phyloP scores from a whole-genome alignment of 2,329 filamentous ascomycete species.

The Fusarium sp. region DNA sequence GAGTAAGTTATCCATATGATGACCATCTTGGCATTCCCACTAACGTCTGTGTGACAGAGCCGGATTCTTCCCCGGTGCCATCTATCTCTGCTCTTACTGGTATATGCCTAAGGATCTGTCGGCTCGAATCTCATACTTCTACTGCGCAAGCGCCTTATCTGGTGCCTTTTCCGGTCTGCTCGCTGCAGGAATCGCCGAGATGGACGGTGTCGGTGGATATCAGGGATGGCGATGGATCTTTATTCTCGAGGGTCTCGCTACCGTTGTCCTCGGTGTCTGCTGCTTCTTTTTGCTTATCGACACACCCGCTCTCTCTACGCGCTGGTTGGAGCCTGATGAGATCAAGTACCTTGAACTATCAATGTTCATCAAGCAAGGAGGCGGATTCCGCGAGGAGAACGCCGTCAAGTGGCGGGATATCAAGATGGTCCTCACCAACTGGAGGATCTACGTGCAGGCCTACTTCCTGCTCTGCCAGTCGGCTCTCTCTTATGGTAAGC shows the following conservation, averaged over 20 bases:
- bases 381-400: conserved; percentile 43
- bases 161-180: conserved; percentile 81
- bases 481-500: conserved; percentile 47
- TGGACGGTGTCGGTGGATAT: conserved; percentile 72
- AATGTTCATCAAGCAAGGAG: conserved; percentile 54
- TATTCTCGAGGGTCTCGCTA: conserved; percentile 49
- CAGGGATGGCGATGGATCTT: conserved; percentile 51
- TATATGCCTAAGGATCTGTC: conserved; percentile 83
- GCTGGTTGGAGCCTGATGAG: conserved; percentile 52
- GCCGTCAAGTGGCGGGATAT: conserved; percentile 45
- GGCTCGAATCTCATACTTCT: conserved; percentile 82
- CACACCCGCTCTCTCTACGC: conserved; percentile 53
- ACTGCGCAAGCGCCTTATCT: conserved; percentile 82
- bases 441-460: conserved; percentile 51
- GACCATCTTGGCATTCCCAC: background rate
- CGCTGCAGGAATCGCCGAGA: conserved; percentile 76
- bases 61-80: conserved; percentile 79
- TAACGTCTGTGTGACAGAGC: conserved; percentile 54
- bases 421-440: conserved; percentile 49
- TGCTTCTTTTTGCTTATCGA: conserved; percentile 65
- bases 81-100: conserved; percentile 85
- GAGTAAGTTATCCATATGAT: conserved; percentile 59
- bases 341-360: conserved; percentile 47
- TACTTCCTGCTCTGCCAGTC: conserved; percentile 50
- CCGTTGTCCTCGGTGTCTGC: conserved; percentile 53